These are phyloP conservation scores for Dendrobium nobile DNA, from an alignment of 106 monocot species.

Conservation along the genomic window DNA sequence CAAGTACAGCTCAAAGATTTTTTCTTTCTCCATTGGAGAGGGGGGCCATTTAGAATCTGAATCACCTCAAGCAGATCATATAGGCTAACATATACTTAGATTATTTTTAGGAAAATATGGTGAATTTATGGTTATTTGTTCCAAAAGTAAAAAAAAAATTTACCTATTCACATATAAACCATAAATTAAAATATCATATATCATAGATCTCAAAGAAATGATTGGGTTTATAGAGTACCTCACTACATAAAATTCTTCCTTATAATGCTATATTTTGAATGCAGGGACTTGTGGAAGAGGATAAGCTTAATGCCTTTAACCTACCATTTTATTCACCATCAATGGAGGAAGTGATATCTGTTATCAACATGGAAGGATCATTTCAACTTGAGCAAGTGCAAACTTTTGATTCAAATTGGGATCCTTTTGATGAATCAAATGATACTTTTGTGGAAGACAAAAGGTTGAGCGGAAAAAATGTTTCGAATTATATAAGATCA, in stretches of 20 bases:
- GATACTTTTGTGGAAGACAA: slow-evolving; percentile 15
- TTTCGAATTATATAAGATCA: slow-evolving; percentile 25
- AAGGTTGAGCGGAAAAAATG: slow-evolving; percentile 17
- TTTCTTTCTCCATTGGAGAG: too few species aligned
- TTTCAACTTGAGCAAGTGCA: slow-evolving; percentile 11
- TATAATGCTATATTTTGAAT: background rate
- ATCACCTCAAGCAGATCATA: too few species aligned
- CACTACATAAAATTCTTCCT: background rate
- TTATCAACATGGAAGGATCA: slow-evolving; percentile 4
- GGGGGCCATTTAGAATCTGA: too few species aligned
- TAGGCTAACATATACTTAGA: too few species aligned
- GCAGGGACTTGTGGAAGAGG: slow-evolving; percentile 28
- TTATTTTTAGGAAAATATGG: too few species aligned
- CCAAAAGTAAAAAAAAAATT: too few species aligned
- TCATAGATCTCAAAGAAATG: background rate
- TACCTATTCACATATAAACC: too few species aligned
- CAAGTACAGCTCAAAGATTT: too few species aligned
- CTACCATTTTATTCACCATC: slow-evolving; percentile 29
- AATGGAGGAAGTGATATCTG: slow-evolving; percentile 26
- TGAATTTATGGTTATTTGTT: too few species aligned
- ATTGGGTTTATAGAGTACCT: background rate
- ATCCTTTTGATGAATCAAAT: slow-evolving; percentile 21
- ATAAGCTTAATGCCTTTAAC: slow-evolving; percentile 27
- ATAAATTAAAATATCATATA: background rate
- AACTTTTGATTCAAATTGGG: slow-evolving; percentile 22